phyloP scores from a whole-genome alignment of 305 asterid species.

The Nicotiana rustica region DNA sequence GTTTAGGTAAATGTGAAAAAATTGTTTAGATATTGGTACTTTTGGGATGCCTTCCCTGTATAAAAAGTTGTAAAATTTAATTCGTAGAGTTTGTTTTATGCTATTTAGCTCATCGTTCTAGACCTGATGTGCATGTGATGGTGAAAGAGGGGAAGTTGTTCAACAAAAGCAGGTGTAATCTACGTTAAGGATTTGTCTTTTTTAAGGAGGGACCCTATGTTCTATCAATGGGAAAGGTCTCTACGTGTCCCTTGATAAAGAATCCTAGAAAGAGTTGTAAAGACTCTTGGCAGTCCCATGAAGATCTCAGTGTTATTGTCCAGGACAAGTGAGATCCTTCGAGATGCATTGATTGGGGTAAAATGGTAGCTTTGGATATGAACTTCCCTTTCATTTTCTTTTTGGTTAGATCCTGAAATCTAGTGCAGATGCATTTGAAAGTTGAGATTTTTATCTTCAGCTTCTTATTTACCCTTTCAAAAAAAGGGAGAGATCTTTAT shows the following conservation, averaged over 20 bases:
- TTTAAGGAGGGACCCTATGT: not conserved
- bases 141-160: constrained; percentile 24
- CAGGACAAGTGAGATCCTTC: not conserved
- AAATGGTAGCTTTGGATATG: constrained; percentile 13
- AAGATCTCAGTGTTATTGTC: not conserved
- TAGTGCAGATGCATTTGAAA: constrained; percentile 7
- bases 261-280: not conserved
- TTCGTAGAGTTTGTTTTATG: not conserved
- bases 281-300: not conserved
- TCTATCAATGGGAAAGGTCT: constrained; percentile 1
- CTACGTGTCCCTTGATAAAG: not conserved
- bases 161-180: not conserved
- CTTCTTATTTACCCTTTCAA: not conserved
- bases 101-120: not conserved
- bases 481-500: not conserved
- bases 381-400: not conserved
- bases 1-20: constrained; percentile 9
- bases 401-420: constrained; percentile 19
- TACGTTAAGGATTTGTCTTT: constrained; percentile 1
- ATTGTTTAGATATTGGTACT: not conserved
- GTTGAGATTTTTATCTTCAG: not conserved
- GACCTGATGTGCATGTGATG: not conserved
- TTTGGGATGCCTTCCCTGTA: not conserved
- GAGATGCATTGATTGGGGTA: not conserved
- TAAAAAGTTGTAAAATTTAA: not conserved